Base-by-base conservation (phyloP, 257 asterid genomes). In the Voacanga thouarsii region DNA sequence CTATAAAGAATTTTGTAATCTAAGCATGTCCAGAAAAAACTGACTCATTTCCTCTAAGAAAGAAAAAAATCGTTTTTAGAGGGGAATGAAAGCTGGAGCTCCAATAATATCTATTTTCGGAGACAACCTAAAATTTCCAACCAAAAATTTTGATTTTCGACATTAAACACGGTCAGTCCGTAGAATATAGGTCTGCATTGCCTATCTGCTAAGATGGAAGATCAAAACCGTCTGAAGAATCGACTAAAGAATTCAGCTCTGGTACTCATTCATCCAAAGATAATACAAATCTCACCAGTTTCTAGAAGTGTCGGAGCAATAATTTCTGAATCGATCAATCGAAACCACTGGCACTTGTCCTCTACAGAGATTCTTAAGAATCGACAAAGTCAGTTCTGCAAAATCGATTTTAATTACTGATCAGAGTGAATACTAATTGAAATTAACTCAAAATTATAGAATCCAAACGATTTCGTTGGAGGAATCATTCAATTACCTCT, bases 321-420 rank as follows among this genome's bases (percentile, higher is more conserved):
- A 89, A 73, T 89, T 90, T 68, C 89, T 83, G 89, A 89, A 94
- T 60, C 91, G 89, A 84, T 88, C 89, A 65, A 94, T 88, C 79
- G 43, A 76, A 57, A 92, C 64, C 55, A 79, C 66, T 50, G 97
- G 97, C 41, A 79, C 83, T 53, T 87, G 86, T 66, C 91, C 88
- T 59, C 78, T 76, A 71, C 88, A 81, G 63, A 94, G 81, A 86
- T 89, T 92, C 69, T 83, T 84, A 65, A 92, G 78, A 70, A 92
- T 82, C 19, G 92, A 94, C 71, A 89, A 85, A 76, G 96, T 90
- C 51, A 91, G 56, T 75, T 88, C 98, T 94, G 87, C 87, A 76
- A 74, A 61, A 57, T 65, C 7, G 57, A 66, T 33, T 8, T 24
- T 23, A 30, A 39, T 50, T 8, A 64, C 11, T 15, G 47, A 18